phyloP scores from a whole-genome alignment of 2,329 filamentous ascomycete genomes.

The Gnomoniopsis smithogilvyi region DNA sequence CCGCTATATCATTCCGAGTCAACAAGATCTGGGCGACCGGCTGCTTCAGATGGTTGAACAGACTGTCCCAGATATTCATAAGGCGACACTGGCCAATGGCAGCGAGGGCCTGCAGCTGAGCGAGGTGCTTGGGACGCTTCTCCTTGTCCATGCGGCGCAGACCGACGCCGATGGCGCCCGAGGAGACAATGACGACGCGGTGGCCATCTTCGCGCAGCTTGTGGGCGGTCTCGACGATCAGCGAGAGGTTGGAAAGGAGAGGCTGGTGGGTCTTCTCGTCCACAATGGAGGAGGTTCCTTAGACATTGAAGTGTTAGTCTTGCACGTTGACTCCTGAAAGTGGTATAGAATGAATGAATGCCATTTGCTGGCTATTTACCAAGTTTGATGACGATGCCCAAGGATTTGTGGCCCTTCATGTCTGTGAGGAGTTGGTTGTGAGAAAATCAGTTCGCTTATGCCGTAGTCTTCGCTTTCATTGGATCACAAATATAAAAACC shows the following conservation, averaged over 20 bases:
- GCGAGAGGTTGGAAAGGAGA: constrained; percentile 80
- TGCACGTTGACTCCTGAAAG: too few species aligned
- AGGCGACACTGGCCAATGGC: constrained; percentile 95
- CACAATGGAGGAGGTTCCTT: constrained; percentile 99
- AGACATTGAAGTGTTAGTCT: constrained; percentile 10
- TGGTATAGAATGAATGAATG: not conserved
- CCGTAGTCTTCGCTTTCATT: not conserved
- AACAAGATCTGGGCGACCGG: constrained; percentile 93
- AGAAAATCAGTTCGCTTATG: constrained; percentile 17
- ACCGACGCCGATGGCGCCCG: constrained; percentile 92
- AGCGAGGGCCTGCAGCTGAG: constrained; percentile 85
- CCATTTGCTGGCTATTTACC: constrained; percentile 49
- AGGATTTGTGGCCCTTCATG: constrained; percentile 64
- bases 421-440: constrained; percentile 31
- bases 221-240: constrained; percentile 92
- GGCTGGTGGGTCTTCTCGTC: constrained; percentile 95
- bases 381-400: constrained; percentile 83
- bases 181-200: constrained; percentile 92
- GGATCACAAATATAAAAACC: not conserved
- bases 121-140: constrained; percentile 83
- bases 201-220: constrained; percentile 87
- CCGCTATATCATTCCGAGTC: constrained; percentile 93
- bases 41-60: constrained; percentile 84
- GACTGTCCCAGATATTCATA: constrained; percentile 91
- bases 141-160: constrained; percentile 86